Evolutionary conservation across 1,284 basidiomycete genomes (phyloP), one percentile per base, ranked within the genome.

Genomic region (Volvariella volvacea): DNA sequence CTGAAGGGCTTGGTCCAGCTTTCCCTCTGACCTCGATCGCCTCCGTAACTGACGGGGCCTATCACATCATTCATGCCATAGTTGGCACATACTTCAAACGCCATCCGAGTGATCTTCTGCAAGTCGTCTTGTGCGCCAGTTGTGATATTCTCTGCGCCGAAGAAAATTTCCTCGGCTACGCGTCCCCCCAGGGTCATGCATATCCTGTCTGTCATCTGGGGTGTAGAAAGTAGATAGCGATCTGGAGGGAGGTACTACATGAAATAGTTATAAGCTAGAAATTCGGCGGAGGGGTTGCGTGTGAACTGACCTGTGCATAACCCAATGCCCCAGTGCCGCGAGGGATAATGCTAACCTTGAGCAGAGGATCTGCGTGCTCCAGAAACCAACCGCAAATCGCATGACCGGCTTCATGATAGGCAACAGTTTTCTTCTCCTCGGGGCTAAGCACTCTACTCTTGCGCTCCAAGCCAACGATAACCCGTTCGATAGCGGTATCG

Each of bases 141-240:
- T 1, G 96, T 99, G 65, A 99, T 95, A 55, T 90, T 88, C 57
- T 83, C 84, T n/a, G 65, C 55, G 28, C 90, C 92, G 59, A 99
- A 99, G 73, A 99, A 97, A 50, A 99, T 94, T 66, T 99, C 96
- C 67, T 99, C 95, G 0, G 93, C 88, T 2, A 98, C 95, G 49
- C 96, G 90, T 2, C 95, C 95, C 48, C 96, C 95, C n/a, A 99
- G 78, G 0, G 95, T 99, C 92, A 99, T 98, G 67, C 92, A 95
- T 73, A 99, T 98, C 47, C 92, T 80, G 64, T 99, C 95, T 25
- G 81, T 62, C 73, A 99, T 87, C 65, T 98, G 94, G 48, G 95
- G 91, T 0, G 92, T 95, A 10, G 92, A 92, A 53, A 95, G 83
- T 17, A 99, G 79, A 70, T 96, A 99, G 42, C 92, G 87, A 61